Evolutionary conservation across 2,329 filamentous ascomycete species (phyloP), one percentile per base, ranked within the genome.

Genomic region (Curvularia sp.): DNA sequence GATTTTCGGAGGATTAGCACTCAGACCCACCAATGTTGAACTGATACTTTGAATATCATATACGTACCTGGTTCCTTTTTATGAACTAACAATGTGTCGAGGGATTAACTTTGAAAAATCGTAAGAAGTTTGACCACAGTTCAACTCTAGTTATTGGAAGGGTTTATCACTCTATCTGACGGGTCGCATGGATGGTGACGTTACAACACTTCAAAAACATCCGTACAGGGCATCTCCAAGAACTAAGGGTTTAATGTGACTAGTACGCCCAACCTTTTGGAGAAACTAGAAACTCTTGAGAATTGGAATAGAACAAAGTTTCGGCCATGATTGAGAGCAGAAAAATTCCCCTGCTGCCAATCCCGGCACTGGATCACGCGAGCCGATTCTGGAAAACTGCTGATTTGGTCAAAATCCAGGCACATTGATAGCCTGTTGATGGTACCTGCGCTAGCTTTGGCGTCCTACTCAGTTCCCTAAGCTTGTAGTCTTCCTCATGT

Each of bases 371-470:
- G n/a, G n/a, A 38, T 44, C 18, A n/a, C 41, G 31, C 48, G 22
- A 57, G 46, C 28, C 3, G 9, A 22, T 28, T 8, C 30, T 24
- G 35, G 41, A 33, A 47, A 24, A 18, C 41, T 20, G 33, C 41
- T 56, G 41, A 41, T 47, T 50, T 35, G 49, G 22, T 44, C 6
- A 9, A 22, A 26, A 28, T 13, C 48, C 49, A 31, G 42, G 50
- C 33, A 35, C 41, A 47, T 15, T n/a, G 9, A 47, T 53, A 41
- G 26, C 5, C 15, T 28, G 7, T 26, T 6, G 24, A 35, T n/a
- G 10, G 54, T 53, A 57, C 54, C 54, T 57, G 54, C 54, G 54
- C 44, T 57, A 57, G 54, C 28, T 53, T 31, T 33, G 10, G 7
- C n/a, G 15, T 46, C 44, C 7, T 26, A 22, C 18, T 28, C 26